Base-by-base conservation (phyloP, 345 rosid genomes). In the Syzygium oleosum region DNA sequence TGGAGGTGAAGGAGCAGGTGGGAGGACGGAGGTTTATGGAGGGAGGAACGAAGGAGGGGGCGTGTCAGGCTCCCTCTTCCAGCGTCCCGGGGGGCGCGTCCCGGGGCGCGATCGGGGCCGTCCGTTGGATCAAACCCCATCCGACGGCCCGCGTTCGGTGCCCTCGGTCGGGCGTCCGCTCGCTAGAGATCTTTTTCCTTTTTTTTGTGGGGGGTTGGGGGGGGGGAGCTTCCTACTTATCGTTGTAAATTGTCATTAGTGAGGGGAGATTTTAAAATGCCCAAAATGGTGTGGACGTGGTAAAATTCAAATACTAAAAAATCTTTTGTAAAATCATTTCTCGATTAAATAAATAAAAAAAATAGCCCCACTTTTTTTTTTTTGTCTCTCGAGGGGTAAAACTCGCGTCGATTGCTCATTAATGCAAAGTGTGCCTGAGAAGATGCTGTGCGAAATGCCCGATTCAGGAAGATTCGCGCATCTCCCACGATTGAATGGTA, bases 371-470 rank as follows among this genome's bases (percentile, higher is more conserved):
- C 46, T 1, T 25, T 5, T 25, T 58, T 58, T 58, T 58, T 58
- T 6, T n/a, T n/a, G n/a, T n/a, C 3, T 25, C 7, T 27, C 5
- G 29, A 10, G 14, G 31, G 27, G 29, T 11, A 25, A 58, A 59
- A 0, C 31, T 1, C 1, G 0, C 4, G 16, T 8, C 0, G 0
- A 0, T 5, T 58, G 25, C 29, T 58, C 14, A 0, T 10, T 11
- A 0, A 58, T 23, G 25, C 25, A 4, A 1, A 58, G 65, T 12
- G 7, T 58, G 15, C 5, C 6, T 5, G 12, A 6, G 3, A 58
- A 58, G 7, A 58, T 11, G 27, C 5, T 6, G 1, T 2, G 9
- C 2, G 11, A 49, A 10, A 49, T 51, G 46, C 52, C 13, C 52
- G 12, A 59, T 27, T 58, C 27, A 4, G 6, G 29, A 58, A 58